A percentile compares a stretch with the other conserved stretches of the same genome.
Conservation (phyloP, 768 basidiomycete genomes). For the Hypholoma fasciculare region DNA sequence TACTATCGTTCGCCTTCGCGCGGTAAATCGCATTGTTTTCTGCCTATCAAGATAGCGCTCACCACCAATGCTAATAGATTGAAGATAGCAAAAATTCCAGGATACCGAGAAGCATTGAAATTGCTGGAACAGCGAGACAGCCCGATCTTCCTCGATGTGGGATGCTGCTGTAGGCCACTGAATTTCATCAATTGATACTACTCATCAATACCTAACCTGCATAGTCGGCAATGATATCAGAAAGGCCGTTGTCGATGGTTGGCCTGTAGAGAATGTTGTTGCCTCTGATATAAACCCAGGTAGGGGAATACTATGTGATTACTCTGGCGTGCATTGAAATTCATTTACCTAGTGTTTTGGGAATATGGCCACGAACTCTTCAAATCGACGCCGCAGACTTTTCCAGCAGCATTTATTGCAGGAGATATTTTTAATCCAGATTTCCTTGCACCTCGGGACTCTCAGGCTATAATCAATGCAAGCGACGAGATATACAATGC, state of each 20-base stretch:
- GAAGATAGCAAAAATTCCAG: slow-evolving; percentile 33
- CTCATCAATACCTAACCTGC: background rate
- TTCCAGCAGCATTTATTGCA: slow-evolving; percentile 52
- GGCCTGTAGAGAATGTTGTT: slow-evolving; percentile 34
- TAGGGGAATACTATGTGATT: slow-evolving; percentile 2
- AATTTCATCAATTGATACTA: background rate
- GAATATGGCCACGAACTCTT: slow-evolving; percentile 62
- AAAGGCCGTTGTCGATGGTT: slow-evolving; percentile 40
- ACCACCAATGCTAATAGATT: slow-evolving; percentile 11
- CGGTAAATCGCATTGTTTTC: background rate
- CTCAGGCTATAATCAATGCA: slow-evolving; percentile 13
- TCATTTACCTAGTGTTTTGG: slow-evolving; percentile 48
- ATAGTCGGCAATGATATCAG: slow-evolving; percentile 42
- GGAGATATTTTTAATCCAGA: slow-evolving; percentile 52
- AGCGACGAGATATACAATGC: background rate
- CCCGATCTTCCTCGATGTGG: slow-evolving; percentile 39
- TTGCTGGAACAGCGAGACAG: slow-evolving; percentile 22
- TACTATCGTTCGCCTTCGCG: slow-evolving; percentile 31
- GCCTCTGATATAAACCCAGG: slow-evolving; percentile 37
- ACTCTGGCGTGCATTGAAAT: background rate
- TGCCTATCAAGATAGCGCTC: background rate
- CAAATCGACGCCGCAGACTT: slow-evolving; percentile 44
- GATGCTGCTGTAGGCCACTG: slow-evolving; percentile 36
- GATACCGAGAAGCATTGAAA: slow-evolving; percentile 27
- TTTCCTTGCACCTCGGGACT: slow-evolving; percentile 33